Conservation (phyloP, 2,329 filamentous ascomycete genomes). For the Monosporascus sp. region DNA sequence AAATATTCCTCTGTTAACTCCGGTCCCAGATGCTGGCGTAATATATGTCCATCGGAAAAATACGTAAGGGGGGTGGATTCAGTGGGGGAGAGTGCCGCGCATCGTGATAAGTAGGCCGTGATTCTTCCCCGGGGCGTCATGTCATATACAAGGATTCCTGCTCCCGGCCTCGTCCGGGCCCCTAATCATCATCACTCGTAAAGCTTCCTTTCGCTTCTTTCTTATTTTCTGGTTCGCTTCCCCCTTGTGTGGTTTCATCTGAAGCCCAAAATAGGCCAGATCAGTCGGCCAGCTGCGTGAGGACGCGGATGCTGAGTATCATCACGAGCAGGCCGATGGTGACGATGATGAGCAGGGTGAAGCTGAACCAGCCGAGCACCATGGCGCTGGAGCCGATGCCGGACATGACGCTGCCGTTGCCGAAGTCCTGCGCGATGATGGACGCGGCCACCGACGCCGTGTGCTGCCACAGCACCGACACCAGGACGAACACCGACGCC, state of each 20-base stretch:
- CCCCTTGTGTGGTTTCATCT: not conserved
- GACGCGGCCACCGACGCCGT: slow-evolving; percentile 94
- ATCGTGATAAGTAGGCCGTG: not conserved
- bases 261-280: not conserved
- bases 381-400: slow-evolving; percentile 68
- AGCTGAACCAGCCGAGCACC: slow-evolving; percentile 97
- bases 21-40: slow-evolving; percentile 7
- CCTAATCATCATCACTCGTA: not conserved
- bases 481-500: slow-evolving; percentile 64
- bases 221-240: slow-evolving; percentile 3
- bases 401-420: slow-evolving; percentile 30
- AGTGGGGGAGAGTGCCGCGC: not conserved
- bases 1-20: slow-evolving; percentile 2
- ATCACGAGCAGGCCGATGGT: slow-evolving; percentile 93
- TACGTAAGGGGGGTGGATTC: not conserved
- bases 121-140: not conserved
- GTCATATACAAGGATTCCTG: not conserved
- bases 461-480: slow-evolving; percentile 83
- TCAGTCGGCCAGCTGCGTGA: slow-evolving; percentile 54
- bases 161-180: not conserved
- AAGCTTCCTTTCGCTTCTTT: not conserved
- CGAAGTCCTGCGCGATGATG: slow-evolving; percentile 61
- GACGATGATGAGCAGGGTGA: slow-evolving; percentile 87
- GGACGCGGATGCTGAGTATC: slow-evolving; percentile 85
- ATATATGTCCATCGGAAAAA: not conserved